These are phyloP conservation scores for Globisporangium perplexum DNA, from an alignment of 352 stramenopile genomes.

Conservation along the genomic window DNA sequence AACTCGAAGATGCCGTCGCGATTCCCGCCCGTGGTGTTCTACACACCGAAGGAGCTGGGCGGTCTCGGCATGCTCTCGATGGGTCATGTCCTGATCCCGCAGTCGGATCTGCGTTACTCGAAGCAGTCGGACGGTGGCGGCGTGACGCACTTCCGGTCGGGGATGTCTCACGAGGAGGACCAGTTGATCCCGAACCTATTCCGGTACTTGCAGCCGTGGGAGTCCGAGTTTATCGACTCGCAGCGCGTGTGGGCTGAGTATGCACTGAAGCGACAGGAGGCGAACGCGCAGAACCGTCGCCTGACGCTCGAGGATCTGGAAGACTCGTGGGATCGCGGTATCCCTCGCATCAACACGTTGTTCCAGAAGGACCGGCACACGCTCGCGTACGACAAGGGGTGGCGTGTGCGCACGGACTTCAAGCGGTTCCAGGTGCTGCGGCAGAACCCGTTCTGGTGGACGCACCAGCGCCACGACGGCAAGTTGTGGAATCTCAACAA, in stretches of 20 bases:
- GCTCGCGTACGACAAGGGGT: constrained; percentile 99
- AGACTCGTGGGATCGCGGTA: constrained; percentile 99
- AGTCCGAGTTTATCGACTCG: constrained; percentile 99
- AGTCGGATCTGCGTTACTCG: constrained; percentile 98
- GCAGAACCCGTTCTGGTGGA: constrained; percentile 99
- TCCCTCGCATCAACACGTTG: constrained; percentile 95
- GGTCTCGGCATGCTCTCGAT: constrained; percentile 99
- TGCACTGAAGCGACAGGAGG: constrained; percentile 98
- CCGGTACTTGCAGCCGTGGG: constrained; percentile 97
- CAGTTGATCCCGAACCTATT: constrained; percentile 99
- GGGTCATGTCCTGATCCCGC: constrained; percentile 99
- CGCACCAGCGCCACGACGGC: constrained; percentile 97
- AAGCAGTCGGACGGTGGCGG: constrained; percentile 98
- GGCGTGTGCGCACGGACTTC: constrained; percentile 98
- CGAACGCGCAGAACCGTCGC: constrained; percentile 97
- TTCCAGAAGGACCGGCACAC: constrained; percentile 99
- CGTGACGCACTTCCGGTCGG: constrained; percentile 99
- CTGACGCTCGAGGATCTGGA: constrained; percentile 99
- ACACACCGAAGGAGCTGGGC: constrained; percentile 99
- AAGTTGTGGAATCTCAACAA: constrained; percentile 99
- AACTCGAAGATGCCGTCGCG: constrained; percentile 99
- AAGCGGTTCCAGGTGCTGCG: constrained; percentile 98
- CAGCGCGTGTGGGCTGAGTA: constrained; percentile 99
- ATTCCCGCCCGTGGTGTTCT: constrained; percentile 99
- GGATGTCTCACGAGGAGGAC: constrained; percentile 97